Conservation (phyloP, 148 eudicot genomes). For the Silene uniflora region DNA sequence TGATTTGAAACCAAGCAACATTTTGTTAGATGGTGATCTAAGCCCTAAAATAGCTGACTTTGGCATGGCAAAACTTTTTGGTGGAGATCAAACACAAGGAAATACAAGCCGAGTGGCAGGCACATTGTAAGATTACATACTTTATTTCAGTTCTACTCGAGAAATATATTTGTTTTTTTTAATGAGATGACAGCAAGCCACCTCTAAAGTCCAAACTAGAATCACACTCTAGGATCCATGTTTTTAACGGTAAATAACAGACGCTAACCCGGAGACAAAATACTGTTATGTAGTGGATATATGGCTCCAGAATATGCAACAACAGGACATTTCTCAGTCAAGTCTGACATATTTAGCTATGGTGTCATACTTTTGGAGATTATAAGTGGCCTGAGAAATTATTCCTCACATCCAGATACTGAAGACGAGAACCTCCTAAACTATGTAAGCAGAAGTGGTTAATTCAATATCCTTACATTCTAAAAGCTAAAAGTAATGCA, state of each 20-base stretch:
- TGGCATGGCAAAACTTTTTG: constrained; percentile 65
- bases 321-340: constrained; percentile 62
- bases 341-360: constrained; percentile 62
- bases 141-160: background rate
- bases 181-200: too few relatives aligned
- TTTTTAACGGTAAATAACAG: background rate
- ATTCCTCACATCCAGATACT: background rate
- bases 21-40: constrained; percentile 59
- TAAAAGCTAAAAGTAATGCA: background rate
- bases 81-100: constrained; percentile 51
- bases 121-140: constrained; percentile 22
- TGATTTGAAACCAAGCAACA: constrained; percentile 70
- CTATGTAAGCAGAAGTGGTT: constrained; percentile 21
- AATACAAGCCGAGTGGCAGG: constrained; percentile 47
- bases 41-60: constrained; percentile 77
- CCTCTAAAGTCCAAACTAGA: background rate
- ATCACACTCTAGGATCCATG: background rate
- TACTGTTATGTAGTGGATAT: constrained; percentile 46
- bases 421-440: constrained; percentile 17
- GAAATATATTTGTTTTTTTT: too few relatives aligned
- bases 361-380: constrained; percentile 69
- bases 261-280: background rate
- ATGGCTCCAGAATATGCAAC: constrained; percentile 77
- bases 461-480: background rate
- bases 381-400: constrained; percentile 32